These are phyloP conservation scores for Linum trigynum DNA, from an alignment of 345 rosid species.

Conservation along the genomic window DNA sequence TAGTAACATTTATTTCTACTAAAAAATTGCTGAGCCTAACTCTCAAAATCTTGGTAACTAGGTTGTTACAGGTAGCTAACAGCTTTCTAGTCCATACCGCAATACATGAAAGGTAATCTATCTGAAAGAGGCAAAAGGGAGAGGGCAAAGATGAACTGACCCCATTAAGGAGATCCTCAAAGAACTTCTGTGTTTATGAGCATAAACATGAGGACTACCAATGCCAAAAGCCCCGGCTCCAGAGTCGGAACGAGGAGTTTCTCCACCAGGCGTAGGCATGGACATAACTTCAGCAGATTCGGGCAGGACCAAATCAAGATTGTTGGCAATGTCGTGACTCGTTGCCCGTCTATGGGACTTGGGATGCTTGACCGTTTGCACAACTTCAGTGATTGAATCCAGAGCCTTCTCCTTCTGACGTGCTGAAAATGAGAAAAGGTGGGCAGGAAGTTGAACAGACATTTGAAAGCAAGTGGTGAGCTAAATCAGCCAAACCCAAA, in stretches of 20 bases:
- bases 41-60: too few relatives aligned
- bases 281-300: slow-evolving; percentile 20
- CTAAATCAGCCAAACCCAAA: too few relatives aligned
- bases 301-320: slow-evolving; percentile 33
- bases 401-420: slow-evolving; percentile 82
- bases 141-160: slow-evolving; percentile 33
- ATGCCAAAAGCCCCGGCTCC: background rate
- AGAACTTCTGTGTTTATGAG: slow-evolving; percentile 44
- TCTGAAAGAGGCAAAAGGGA: background rate
- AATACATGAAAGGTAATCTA: background rate
- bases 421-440: slow-evolving; percentile 35
- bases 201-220: slow-evolving; percentile 23
- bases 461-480: too few relatives aligned
- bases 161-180: slow-evolving; percentile 44
- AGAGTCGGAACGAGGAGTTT: slow-evolving; percentile 25
- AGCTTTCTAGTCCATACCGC: background rate
- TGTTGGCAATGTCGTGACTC: slow-evolving; percentile 27
- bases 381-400: slow-evolving; percentile 74
- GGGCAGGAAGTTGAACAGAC: background rate
- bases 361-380: slow-evolving; percentile 63
- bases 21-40: too few relatives aligned
- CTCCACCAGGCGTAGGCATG: slow-evolving; percentile 31
- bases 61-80: background rate
- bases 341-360: slow-evolving; percentile 33
- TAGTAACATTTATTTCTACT: too few relatives aligned